Percentiles rank a stretch among this genome's conserved stretches.
Evolutionary conservation across 139 green algal genomes (phyloP).

Genomic region (Tetratostichococcus sp.): DNA sequence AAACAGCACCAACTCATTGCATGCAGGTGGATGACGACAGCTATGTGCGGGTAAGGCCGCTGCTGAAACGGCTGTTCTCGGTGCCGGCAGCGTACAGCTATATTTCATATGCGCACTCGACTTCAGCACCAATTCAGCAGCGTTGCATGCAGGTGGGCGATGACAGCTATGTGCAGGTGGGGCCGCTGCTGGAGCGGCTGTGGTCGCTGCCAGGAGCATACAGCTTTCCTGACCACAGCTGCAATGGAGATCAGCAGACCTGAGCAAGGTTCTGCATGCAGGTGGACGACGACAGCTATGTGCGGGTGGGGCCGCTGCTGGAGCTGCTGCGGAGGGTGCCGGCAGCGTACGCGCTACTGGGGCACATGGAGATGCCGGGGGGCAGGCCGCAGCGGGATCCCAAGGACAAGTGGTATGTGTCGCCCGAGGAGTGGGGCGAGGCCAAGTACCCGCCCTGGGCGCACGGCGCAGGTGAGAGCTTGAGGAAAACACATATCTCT

Average conservation of each 20-base stretch:
- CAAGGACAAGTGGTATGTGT: constrained; percentile 24
- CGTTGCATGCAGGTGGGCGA: too few relatives aligned
- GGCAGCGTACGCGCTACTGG: constrained; percentile 15
- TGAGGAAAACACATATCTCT: too few relatives aligned
- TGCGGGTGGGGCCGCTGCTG: constrained; percentile 24
- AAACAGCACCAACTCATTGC: too few relatives aligned
- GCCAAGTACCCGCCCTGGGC: constrained; percentile 39
- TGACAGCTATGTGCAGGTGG: too few relatives aligned
- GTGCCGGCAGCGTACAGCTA: not conserved
- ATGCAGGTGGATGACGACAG: constrained; percentile 39
- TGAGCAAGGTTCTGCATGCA: constrained; percentile 5
- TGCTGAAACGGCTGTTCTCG: constrained; percentile 14
- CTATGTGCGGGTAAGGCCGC: constrained; percentile 23
- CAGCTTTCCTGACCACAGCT: too few relatives aligned
- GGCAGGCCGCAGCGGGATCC: constrained; percentile 13
- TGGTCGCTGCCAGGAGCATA: too few relatives aligned
- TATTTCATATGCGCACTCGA: too few relatives aligned
- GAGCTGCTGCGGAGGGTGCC: not conserved
- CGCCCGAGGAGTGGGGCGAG: constrained; percentile 28
- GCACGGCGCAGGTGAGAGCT: constrained; percentile 20
- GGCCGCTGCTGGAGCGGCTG: constrained; percentile 22
- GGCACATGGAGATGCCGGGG: constrained; percentile 23
- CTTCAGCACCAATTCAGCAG: too few relatives aligned
- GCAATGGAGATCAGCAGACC: too few relatives aligned
- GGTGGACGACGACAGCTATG: constrained; percentile 43